Evolutionary conservation across 2,329 filamentous ascomycete genomes (phyloP), one percentile per base, ranked within the genome.

Genomic region (Claviceps cyperi): DNA sequence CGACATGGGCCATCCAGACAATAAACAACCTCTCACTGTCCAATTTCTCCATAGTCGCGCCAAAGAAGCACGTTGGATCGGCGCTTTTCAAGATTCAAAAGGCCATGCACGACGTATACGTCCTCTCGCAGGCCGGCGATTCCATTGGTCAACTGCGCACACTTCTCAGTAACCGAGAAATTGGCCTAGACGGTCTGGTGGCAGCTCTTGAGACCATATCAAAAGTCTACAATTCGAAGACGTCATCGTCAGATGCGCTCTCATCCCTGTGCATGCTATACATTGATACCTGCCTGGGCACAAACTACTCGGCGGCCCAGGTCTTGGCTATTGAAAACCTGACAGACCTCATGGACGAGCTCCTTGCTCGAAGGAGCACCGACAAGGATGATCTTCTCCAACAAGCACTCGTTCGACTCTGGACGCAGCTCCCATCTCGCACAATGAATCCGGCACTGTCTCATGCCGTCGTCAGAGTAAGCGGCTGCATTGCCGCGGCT

Each of bases 311-410:
- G 0, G 73, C 75, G 49, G 67, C 72, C n/a, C 69, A 73, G 5
- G 66, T 70, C 0, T 59, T 69, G 5, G 71, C 74, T 0, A 57
- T 80, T 11, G 58, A 66, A 13, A 74, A 74, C 44, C 66, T 81
- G 4, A 69, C 71, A 0, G 58, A 61, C 3, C 54, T 72, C 4
- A 54, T 80, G 40, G 72, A 77, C 44, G 53, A 57, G 6, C 56
- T 70, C 1, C 55, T 76, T 5, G 43, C 53, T 21, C 55, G 58
- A 0, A 56, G 50, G 1, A 56, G 55, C 1, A 28, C 64, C 2
- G 53, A 55, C 2, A 50, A 56, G 11, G 53, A 55, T 2, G 49
- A 56, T 8, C 53, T 75, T 5, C 65, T 69, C 1, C 47, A 60
- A 1, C 54, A 58, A 4, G 56, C 59, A 0, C 61, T 77, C 28